Evolutionary conservation across 2,329 filamentous ascomycete genomes (phyloP), one percentile per base, ranked within the genome.

Genomic region (Penicillium sp.): DNA sequence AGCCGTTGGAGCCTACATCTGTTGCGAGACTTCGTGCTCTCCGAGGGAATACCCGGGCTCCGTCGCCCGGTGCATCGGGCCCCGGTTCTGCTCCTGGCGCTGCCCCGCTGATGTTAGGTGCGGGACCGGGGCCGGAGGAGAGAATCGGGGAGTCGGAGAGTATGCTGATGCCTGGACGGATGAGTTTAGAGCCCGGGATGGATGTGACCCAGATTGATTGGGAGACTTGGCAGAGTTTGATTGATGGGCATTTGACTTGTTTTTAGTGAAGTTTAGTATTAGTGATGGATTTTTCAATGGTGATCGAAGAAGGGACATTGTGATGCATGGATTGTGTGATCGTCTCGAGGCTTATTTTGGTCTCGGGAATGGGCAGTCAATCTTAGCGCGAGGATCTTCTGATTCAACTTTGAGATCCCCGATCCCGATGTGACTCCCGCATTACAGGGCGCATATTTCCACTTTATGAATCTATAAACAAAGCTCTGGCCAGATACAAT

Each of bases 191-290:
- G 43, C 43, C 43, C 14, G 43, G 25, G 6, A 46, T 46, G 13
- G 43, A 46, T 46, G 16, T 46, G 5, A 6, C 43, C 19, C 43
- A 46, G 43, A 46, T 46, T 28, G 43, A 46, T 28, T 46, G 43
- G 43, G 43, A 46, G 25, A 46, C 43, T 46, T 46, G 43, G 43
- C 22, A 46, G 22, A 46, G 43, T 46, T 46, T 46, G 43, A 46
- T 46, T 5, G 25, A 46, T 26, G 43, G 19, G 25, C 25, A 46
- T 26, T 16, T 28, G 43, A 28, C 25, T 16, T 46, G 43, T 46
- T 46, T 46, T 26, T 28, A 46, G 43, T 28, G 5, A 13, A 33
- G 30, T 11, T 11, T 16, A 7, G 22, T 16, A 6, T n/a, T 40
- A 6, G 3, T n/a, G 16, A n/a, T 40, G 37, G 37, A 37, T 14